These are phyloP conservation scores for Tetracentron sinense DNA, from an alignment of 164 flowering plant species.

Conservation along the genomic window DNA sequence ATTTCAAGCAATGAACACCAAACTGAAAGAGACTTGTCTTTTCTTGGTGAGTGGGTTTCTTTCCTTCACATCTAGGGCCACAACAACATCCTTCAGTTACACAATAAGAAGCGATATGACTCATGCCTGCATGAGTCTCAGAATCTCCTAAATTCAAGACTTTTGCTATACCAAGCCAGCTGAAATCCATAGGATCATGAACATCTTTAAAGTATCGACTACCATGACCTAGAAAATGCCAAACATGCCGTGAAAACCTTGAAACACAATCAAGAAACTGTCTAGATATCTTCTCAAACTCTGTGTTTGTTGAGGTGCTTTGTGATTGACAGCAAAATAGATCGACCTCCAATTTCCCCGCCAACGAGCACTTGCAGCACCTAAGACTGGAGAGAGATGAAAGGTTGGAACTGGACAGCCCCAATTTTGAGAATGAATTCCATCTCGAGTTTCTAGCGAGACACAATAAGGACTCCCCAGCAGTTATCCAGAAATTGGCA, in stretches of 20 bases:
- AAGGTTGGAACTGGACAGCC: neutral
- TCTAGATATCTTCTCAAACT: slow-evolving; percentile 30
- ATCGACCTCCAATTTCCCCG: slow-evolving; percentile 16
- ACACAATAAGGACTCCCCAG: slow-evolving; percentile 55
- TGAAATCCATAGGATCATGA: slow-evolving; percentile 39
- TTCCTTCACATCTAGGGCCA: slow-evolving; percentile 11
- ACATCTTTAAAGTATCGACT: slow-evolving; percentile 28
- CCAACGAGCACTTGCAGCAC: slow-evolving; percentile 27
- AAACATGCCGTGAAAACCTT: slow-evolving; percentile 23
- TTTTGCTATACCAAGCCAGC: slow-evolving; percentile 26
- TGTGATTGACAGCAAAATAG: slow-evolving; percentile 7
- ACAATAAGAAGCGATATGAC: slow-evolving; percentile 1
- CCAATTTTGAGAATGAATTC: slow-evolving; percentile 10
- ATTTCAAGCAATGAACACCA: slow-evolving; percentile 47
- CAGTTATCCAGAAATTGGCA: slow-evolving; percentile 54
- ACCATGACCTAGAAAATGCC: slow-evolving; percentile 37
- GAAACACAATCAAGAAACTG: slow-evolving; percentile 33
- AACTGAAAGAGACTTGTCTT: slow-evolving; percentile 28
- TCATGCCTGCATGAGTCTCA: neutral
- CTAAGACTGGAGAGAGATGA: slow-evolving; percentile 10
- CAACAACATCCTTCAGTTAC: slow-evolving; percentile 1
- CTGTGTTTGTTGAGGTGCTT: slow-evolving; percentile 1
- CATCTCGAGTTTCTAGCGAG: slow-evolving; percentile 34
- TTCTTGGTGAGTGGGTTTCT: slow-evolving; percentile 8
- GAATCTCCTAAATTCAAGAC: neutral